phyloP scores from a whole-genome alignment of 768 basidiomycete genomes.

The Dendrothele bispora region DNA sequence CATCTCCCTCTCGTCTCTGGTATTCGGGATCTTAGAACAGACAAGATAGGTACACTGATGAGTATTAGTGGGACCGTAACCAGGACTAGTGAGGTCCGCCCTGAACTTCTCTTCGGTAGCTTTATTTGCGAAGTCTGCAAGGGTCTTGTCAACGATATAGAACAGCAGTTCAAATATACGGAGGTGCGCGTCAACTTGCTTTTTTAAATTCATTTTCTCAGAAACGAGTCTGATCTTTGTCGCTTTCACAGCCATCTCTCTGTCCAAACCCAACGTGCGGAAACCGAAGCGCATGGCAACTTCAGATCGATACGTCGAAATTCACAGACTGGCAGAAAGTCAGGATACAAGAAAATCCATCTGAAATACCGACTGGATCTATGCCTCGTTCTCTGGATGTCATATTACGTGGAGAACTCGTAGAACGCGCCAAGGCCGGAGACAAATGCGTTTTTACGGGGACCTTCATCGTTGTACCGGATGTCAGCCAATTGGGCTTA shows the following conservation, averaged over 20 bases:
- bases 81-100: slow-evolving; percentile 94
- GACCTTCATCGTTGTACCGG: slow-evolving; percentile 97
- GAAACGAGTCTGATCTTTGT: too few relatives aligned
- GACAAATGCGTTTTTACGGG: slow-evolving; percentile 99
- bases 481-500: slow-evolving; percentile 92
- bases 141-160: slow-evolving; percentile 86
- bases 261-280: slow-evolving; percentile 96
- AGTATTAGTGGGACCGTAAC: slow-evolving; percentile 97
- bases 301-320: slow-evolving; percentile 93
- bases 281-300: slow-evolving; percentile 87
- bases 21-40: slow-evolving; percentile 90
- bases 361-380: slow-evolving; percentile 96
- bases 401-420: slow-evolving; percentile 91
- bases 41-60: slow-evolving; percentile 92
- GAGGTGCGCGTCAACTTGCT: slow-evolving; percentile 55
- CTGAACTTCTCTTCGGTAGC: slow-evolving; percentile 90
- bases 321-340: slow-evolving; percentile 99
- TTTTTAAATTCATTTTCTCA: too few relatives aligned
- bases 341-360: slow-evolving; percentile 97
- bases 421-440: slow-evolving; percentile 98
- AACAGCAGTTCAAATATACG: slow-evolving; percentile 99
- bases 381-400: slow-evolving; percentile 99
- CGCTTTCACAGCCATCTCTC: slow-evolving; percentile 84
- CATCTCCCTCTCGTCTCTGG: slow-evolving; percentile 91
- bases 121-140: slow-evolving; percentile 91